Conservation (phyloP, 2,329 filamentous ascomycete species). For the Albifimbria verrucaria region DNA sequence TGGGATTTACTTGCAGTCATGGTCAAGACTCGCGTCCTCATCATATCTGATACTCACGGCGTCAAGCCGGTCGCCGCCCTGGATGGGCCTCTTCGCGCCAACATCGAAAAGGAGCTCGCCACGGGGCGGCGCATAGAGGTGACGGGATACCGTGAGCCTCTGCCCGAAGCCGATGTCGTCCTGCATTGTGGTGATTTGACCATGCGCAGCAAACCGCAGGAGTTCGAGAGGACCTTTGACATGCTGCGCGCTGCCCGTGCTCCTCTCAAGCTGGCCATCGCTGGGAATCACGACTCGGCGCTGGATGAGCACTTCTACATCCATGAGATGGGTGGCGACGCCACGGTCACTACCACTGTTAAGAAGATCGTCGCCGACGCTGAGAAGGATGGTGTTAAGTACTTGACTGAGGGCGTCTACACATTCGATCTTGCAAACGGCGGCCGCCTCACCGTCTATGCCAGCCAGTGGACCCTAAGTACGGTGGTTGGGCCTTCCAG, state of each 20-base stretch:
- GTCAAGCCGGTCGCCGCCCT: constrained; percentile 13
- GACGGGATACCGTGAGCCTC: constrained; percentile 26
- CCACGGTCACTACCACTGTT: constrained; percentile 26
- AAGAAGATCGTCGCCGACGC: constrained; percentile 35
- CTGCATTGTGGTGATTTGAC: constrained; percentile 54
- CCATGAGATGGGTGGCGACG: constrained; percentile 4
- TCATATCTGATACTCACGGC: constrained; percentile 37
- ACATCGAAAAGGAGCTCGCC: constrained; percentile 21
- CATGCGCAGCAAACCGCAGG: constrained; percentile 33
- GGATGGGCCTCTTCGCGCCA: not conserved
- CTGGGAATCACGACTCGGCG: constrained; percentile 52
- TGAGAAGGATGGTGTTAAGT: constrained; percentile 35
- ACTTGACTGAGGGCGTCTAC: constrained; percentile 47
- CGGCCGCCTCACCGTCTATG: constrained; percentile 45
- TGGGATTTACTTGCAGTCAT: not conserved
- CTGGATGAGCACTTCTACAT: constrained; percentile 28
- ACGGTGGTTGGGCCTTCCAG: constrained; percentile 47
- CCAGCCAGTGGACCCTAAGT: constrained; percentile 51
- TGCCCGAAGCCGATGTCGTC: constrained; percentile 40
- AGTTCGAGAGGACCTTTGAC: constrained; percentile 38
- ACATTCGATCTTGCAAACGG: constrained; percentile 47
- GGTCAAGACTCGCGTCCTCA: constrained; percentile 33
- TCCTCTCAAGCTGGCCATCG: constrained; percentile 50
- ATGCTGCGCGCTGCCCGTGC: constrained; percentile 40
- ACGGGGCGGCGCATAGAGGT: not conserved